Conservation (phyloP, 2,329 filamentous ascomycete genomes). For the Fusarium aywerte region DNA sequence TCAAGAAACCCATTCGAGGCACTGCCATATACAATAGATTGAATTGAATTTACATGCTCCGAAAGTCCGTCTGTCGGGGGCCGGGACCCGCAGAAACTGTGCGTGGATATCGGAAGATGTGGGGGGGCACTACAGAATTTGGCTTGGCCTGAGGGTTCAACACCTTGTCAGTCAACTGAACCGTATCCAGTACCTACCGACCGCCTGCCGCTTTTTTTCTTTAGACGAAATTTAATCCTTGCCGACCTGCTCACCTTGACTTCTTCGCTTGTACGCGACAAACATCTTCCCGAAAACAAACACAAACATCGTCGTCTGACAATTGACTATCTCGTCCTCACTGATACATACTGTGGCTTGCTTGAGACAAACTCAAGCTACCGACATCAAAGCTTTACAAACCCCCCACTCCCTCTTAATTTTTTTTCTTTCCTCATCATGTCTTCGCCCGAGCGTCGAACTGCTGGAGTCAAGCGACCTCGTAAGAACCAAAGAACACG, state of each 20-base stretch:
- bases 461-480: constrained; percentile 56
- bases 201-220: constrained; percentile 12
- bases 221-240: constrained; percentile 24
- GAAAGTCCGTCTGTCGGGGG: constrained; percentile 18
- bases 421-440: constrained; percentile 42
- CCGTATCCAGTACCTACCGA: background rate
- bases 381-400: constrained; percentile 17
- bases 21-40: background rate
- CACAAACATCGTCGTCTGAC: background rate
- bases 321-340: constrained; percentile 1
- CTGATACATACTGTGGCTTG: constrained; percentile 18
- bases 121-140: constrained; percentile 31
- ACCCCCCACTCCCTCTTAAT: constrained; percentile 13
- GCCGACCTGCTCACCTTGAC: background rate
- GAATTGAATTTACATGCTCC: background rate
- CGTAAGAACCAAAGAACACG: constrained; percentile 49
- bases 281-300: background rate
- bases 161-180: constrained; percentile 12
- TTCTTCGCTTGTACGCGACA: constrained; percentile 17
- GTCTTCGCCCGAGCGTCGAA: constrained; percentile 55
- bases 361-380: constrained; percentile 13
- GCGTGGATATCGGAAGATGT: constrained; percentile 20
- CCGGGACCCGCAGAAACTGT: constrained; percentile 28
- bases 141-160: constrained; percentile 37
- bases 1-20: background rate